Conservation (phyloP, 2,329 filamentous ascomycete genomes). For the Sarocladium kiliense region DNA sequence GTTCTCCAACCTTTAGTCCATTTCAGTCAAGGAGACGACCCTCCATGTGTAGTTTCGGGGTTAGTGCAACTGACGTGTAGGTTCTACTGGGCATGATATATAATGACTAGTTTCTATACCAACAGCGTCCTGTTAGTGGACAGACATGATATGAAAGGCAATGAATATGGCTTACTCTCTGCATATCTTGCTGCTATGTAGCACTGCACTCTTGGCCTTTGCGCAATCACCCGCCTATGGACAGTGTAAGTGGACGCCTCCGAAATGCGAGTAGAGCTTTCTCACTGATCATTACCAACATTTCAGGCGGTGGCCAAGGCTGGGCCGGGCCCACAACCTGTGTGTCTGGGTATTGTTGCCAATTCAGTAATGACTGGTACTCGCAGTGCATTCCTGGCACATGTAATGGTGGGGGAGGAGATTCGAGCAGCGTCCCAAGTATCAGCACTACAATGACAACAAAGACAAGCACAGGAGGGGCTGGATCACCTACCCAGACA, state of each 20-base stretch:
- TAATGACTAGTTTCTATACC: too few relatives aligned
- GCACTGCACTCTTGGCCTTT: neutral
- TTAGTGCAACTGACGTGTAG: neutral
- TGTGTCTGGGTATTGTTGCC: constrained; percentile 9
- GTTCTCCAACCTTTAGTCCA: too few relatives aligned
- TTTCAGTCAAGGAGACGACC: neutral
- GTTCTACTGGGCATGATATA: too few relatives aligned
- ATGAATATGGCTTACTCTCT: neutral
- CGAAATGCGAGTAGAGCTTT: neutral
- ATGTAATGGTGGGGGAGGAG: constrained; percentile 1
- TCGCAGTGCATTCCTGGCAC: constrained; percentile 8
- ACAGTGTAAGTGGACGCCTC: constrained; percentile 1
- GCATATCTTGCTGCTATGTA: neutral
- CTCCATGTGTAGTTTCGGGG: neutral
- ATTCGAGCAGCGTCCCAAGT: neutral
- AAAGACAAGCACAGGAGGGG: neutral
- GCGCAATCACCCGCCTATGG: neutral
- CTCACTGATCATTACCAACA: neutral
- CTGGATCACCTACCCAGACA: constrained; percentile 8
- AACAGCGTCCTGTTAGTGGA: too few relatives aligned
- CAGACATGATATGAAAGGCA: too few relatives aligned
- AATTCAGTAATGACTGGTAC: constrained; percentile 9
- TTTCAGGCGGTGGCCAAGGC: constrained; percentile 5
- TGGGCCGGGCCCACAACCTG: constrained; percentile 8
- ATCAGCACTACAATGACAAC: neutral